Conservation (phyloP, 129 eudicot genomes). For the Cynara cardunculus region DNA sequence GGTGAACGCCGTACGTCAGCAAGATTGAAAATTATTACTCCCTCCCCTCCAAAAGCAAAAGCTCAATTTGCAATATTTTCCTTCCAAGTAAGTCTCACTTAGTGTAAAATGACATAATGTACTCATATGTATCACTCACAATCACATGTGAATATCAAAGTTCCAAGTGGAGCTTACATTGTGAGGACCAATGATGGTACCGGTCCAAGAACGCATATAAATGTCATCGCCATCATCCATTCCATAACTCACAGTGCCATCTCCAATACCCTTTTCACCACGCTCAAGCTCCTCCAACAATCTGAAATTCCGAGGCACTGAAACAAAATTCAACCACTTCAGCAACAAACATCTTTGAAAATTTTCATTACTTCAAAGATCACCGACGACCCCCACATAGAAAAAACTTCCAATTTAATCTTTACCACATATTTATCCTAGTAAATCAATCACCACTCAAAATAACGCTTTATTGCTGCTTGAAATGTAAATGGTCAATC, state of each 20-base stretch:
- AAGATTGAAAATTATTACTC: neutral
- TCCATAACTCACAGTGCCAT: constrained; percentile 89
- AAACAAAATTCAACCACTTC: constrained; percentile 13
- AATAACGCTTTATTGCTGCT: too few relatives aligned
- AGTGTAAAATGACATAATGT: neutral
- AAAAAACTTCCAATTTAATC: neutral
- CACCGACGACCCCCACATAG: neutral
- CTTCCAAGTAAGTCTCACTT: neutral
- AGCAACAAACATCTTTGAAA: neutral
- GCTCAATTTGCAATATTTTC: neutral
- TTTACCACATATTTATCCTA: neutral
- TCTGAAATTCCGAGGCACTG: constrained; percentile 87
- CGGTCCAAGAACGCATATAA: constrained; percentile 93
- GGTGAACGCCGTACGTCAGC: neutral
- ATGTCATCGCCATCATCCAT: constrained; percentile 95
- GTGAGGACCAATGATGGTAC: constrained; percentile 89
- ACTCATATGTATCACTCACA: neutral
- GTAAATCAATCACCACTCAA: too few relatives aligned
- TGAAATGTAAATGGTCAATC: too few relatives aligned
- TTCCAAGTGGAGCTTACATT: constrained; percentile 39
- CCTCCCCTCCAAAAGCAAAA: neutral
- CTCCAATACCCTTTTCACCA: constrained; percentile 93
- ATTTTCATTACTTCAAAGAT: neutral
- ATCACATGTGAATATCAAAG: neutral
- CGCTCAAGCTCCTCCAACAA: constrained; percentile 93